Percentiles rank a stretch among this genome's conserved stretches.
phyloP scores from a whole-genome alignment of 768 basidiomycete species.

The Cystofilobasidium macerans region DNA sequence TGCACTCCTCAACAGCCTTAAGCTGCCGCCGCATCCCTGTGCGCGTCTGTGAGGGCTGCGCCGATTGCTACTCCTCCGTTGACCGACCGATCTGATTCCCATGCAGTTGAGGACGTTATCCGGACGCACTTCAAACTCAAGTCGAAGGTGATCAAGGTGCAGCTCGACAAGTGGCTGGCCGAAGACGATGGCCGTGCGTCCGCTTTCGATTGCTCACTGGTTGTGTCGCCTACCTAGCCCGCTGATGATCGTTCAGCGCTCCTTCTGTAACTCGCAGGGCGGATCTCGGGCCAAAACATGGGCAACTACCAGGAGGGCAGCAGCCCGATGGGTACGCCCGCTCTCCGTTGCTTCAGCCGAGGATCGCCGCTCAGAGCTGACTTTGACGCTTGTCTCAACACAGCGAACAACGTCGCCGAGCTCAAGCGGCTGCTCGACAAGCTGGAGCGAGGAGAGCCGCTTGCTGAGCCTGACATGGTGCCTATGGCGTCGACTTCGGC shows the following conservation, averaged over 20 bases:
- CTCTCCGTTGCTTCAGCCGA: background rate
- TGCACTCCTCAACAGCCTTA: constrained; percentile 59
- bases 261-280: background rate
- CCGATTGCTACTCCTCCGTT: background rate
- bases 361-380: background rate
- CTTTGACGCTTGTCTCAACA: background rate
- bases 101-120: constrained; percentile 66
- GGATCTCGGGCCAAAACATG: background rate
- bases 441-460: constrained; percentile 9
- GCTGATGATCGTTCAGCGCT: background rate
- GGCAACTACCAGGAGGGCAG: background rate
- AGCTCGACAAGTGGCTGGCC: constrained; percentile 66
- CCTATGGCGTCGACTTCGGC: no score
- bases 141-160: constrained; percentile 53
- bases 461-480: no score
- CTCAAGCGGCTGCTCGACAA: constrained; percentile 18
- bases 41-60: background rate
- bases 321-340: background rate
- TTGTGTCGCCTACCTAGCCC: no score
- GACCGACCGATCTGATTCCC: background rate
- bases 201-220: background rate
- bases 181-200: constrained; percentile 20
- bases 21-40: constrained; percentile 55
- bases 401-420: constrained; percentile 16
- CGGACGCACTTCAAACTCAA: constrained; percentile 85